Base-by-base conservation (phyloP, 2,329 filamentous ascomycete genomes). In the Pyrenophora tritici-repentis region DNA sequence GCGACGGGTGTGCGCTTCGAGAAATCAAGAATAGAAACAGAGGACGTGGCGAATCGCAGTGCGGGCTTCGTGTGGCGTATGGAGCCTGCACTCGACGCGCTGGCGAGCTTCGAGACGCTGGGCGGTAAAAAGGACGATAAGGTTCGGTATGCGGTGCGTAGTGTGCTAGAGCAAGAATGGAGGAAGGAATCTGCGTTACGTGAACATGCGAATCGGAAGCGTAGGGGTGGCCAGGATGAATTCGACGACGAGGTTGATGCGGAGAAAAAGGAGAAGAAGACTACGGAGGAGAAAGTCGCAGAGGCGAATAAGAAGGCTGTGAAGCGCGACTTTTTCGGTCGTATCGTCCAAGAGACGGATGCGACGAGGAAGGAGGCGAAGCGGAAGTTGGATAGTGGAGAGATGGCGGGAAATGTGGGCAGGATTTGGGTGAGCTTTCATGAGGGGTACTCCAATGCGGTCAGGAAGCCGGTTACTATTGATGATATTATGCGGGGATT, bases 91-190 rank as follows among this genome's bases (percentile, higher is more conserved):
- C 80, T 99, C n/a, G 94, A 99, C 73, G 79, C 83, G 7, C 81
- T 97, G 0, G 81, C 88, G 1, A 82, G 83, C 0, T 97, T 90
- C 62, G 86, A 90, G 61, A 90, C 90, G 0, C 83, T 84, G 3
- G 76, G 69, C 2, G 68, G 81, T 3, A 77, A 80, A 32, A 82
- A 83, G 2, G 83, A 84, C 8, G 86, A 85, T 1, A 91, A 90
- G 0, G 90, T 90, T 0, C 85, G 94, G n/a, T 99, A 91, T 67
- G 93, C 93, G 1, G 88, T 99, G 5, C 86, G 94, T 17, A 93
- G 97, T 72, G 92, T 97, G 7, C 81, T 99, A 1, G 91, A 96
- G 66, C 90, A 94, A 70, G 93, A 97, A 72, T 89, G 93, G 63
- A 85, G 84, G 53, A 90, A 88, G 66, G 87, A 90, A 40, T 82